Evolutionary conservation across 2,329 filamentous ascomycete species (phyloP).

Genomic region (Penicillium hordei): DNA sequence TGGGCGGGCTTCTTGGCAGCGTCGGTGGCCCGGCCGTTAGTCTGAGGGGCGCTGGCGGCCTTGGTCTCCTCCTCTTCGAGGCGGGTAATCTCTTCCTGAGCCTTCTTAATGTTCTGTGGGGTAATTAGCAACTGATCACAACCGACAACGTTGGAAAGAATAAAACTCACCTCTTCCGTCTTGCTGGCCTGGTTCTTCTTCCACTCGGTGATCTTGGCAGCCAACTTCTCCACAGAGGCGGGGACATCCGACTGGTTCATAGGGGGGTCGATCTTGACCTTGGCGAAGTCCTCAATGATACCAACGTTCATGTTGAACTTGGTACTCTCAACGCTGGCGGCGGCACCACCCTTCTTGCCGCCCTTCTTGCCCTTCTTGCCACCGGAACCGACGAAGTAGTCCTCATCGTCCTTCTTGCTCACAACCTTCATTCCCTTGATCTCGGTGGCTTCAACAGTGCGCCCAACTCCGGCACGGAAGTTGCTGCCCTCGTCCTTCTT

Average conservation of each 20-base stretch:
- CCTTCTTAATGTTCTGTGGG: constrained; percentile 88
- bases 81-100: constrained; percentile 89
- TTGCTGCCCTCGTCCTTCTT: constrained; percentile 58
- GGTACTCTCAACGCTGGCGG: constrained; percentile 46
- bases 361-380: constrained; percentile 88
- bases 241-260: constrained; percentile 83
- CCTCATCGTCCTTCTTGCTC: constrained; percentile 86
- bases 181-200: constrained; percentile 85
- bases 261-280: constrained; percentile 82
- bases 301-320: constrained; percentile 87
- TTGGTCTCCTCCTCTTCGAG: constrained; percentile 69
- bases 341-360: constrained; percentile 62
- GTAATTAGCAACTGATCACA: constrained; percentile 14
- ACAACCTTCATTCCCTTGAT: constrained; percentile 82
- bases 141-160: background rate
- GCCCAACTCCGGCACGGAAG: constrained; percentile 74
- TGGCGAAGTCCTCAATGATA: constrained; percentile 84
- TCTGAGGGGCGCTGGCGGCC: constrained; percentile 50
- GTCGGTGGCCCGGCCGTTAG: constrained; percentile 49
- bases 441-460: constrained; percentile 79
- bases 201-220: constrained; percentile 88
- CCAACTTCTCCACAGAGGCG: constrained; percentile 78
- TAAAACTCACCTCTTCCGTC: constrained; percentile 77
- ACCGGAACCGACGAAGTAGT: constrained; percentile 72
- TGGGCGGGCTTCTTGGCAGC: constrained; percentile 55